Base-by-base conservation (phyloP, 108 stramenopile species). In the Pseudonitzschia pungens region DNA sequence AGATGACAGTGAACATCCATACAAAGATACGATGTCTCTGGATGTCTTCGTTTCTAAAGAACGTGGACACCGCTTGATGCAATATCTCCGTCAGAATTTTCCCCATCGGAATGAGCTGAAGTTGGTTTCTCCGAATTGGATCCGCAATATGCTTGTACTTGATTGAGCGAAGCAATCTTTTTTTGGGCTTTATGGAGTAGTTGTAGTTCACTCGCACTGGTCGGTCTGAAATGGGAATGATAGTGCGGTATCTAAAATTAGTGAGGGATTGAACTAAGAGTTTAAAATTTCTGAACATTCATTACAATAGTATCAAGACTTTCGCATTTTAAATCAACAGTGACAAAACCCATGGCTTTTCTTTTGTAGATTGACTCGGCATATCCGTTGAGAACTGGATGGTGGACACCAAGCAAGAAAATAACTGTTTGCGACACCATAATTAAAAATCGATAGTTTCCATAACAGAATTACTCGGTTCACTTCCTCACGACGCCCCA, bases 111-210 rank as follows among this genome's bases (percentile, higher is more conserved):
- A 68, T 32, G 63, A 0, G 55, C 12, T 71, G 51, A 65, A 60
- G 36, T 40, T 80, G 40, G 70, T 80, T 53, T 72, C 79, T 16
- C 64, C 75, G 14, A 36, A 31, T 28, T 80, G 74, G 79, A 59
- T 80, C n/a, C 69, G 70, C 10, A 67, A 55, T 10, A 55, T 26
- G n/a, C n/a, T 22, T 12, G 54, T 24, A 26, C 9, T 26, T 55
- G 21, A 55, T 55, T 26, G 54, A 55, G 20, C 12, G 18, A 53
- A 53, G 18, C 18, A 20, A 21, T n/a, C n/a, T n/a, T n/a, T n/a
- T n/a, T n/a, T 22, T 12, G 54, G 2, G 7, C 9, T 26, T 55
- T 2, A 55, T 55, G 2, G 54, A 55, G 20, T 2, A 51, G 4
- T 9, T 51, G n/a, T n/a, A 16, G n/a, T 7, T 51, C 50, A 24